These are phyloP conservation scores for Aspergillus egyptiacus DNA, from an alignment of 495 filamentous ascomycete genomes.

Conservation along the genomic window DNA sequence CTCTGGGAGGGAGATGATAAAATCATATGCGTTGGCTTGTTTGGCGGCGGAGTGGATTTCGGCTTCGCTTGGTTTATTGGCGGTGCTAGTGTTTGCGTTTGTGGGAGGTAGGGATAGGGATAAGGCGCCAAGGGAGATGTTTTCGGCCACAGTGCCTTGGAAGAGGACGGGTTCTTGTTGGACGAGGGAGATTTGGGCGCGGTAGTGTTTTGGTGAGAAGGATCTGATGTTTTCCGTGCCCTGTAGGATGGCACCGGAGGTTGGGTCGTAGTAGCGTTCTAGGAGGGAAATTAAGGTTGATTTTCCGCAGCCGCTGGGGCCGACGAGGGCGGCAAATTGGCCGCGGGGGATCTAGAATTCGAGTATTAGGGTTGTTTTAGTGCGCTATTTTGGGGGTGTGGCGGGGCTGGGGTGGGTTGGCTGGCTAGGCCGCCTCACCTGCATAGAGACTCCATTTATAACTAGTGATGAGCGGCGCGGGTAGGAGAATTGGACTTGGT, in stretches of 20 bases:
- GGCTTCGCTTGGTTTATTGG: constrained; percentile 63
- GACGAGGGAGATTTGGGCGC: constrained; percentile 69
- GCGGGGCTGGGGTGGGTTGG: no score
- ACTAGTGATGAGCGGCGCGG: background rate
- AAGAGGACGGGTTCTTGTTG: constrained; percentile 83
- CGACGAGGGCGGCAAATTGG: constrained; percentile 60
- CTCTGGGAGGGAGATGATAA: constrained; percentile 70
- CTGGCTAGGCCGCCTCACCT: constrained; percentile 39
- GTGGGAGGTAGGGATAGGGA: no score
- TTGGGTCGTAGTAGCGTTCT: constrained; percentile 57
- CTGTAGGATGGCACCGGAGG: constrained; percentile 46
- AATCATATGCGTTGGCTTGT: constrained; percentile 80
- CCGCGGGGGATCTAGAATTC: constrained; percentile 18
- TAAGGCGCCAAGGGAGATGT: constrained; percentile 53
- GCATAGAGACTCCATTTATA: constrained; percentile 22
- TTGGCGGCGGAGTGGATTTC: constrained; percentile 58
- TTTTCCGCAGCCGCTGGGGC: constrained; percentile 68
- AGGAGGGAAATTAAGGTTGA: constrained; percentile 60
- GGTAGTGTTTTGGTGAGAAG: constrained; percentile 37
- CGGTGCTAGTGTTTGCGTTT: no score
- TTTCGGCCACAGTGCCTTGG: constrained; percentile 77
- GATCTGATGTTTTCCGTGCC: constrained; percentile 45
- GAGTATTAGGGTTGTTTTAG: constrained; percentile 43
- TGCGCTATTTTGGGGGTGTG: constrained; percentile 26
- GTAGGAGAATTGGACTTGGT: constrained; percentile 11